Conservation (phyloP, 176 grass and related monocot species). For the Miscanthus lutarioriparius region DNA sequence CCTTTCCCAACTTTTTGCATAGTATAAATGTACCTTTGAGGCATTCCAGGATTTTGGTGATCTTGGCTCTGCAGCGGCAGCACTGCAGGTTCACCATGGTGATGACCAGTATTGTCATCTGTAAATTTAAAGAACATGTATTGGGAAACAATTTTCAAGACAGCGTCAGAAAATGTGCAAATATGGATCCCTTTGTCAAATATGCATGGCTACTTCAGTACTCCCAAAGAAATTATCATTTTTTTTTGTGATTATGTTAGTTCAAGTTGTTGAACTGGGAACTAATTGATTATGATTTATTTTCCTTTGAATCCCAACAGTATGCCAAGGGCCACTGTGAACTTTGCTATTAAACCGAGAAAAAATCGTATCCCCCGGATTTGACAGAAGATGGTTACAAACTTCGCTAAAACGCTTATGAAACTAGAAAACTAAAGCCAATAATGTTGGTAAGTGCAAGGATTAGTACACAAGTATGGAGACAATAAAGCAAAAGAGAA, state of each 20-base stretch:
- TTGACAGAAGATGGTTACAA: not conserved
- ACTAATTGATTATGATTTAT: not conserved
- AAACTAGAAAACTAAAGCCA: not conserved
- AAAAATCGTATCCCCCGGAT: not conserved
- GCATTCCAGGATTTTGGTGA: constrained; percentile 28
- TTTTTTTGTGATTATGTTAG: not conserved
- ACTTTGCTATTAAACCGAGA: not conserved
- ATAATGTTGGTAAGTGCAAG: not conserved
- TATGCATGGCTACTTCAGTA: not conserved
- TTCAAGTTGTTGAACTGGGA: not conserved
- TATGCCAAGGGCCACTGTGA: not conserved
- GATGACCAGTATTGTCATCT: constrained; percentile 45
- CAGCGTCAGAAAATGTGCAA: not conserved
- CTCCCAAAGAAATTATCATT: too few relatives aligned
- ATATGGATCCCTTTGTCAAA: not conserved
- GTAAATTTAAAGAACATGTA: not conserved
- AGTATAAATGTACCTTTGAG: constrained; percentile 29
- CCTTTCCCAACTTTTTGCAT: not conserved
- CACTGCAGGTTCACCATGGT: constrained; percentile 22
- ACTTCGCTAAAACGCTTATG: not conserved
- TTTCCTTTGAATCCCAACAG: not conserved
- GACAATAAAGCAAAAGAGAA: not conserved
- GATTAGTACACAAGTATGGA: not conserved
- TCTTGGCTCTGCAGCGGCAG: constrained; percentile 27
- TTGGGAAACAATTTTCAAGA: not conserved